Base-by-base conservation (phyloP, 345 rosid genomes). In the Linum lewisii region DNA sequence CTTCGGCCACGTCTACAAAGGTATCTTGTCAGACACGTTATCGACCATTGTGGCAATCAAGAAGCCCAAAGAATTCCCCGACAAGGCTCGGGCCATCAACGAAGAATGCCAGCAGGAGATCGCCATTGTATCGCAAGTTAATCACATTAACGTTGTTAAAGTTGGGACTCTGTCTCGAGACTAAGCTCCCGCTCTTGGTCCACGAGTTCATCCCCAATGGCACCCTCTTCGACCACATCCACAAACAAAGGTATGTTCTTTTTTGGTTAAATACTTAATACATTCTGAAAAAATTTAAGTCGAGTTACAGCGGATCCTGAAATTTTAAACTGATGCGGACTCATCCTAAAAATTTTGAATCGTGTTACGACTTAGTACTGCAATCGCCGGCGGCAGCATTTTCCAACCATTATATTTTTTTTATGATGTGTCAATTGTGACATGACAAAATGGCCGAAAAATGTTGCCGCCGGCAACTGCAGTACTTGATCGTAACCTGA, bases 131-230 rank as follows among this genome's bases (percentile, higher is more conserved):
- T 75, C 69, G 22, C 75, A 67, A 18, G 64, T 75, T 0, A 67
- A 75, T 24, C 78, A 70, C 25, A 75, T 32, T 37, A 75, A 75
- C 51, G 73, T 75, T 14, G 78, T 75, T 1, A 67, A 64, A 54
- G 50, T 62, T 72, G 24, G 79, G 79, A 7, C 21, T 76, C 19
- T 69, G 79, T 26, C 57, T 72, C 58, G 71, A 76, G 47, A 72
- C 76, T 3, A 69, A 60, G 45, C 71, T 68, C 8, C 79, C 75
- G 7, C 29, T 75, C 16, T n/a, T 75, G 37, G 75, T 71, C 59
- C 61, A 68, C 21, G 73, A 71, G 24, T 68, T 45, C 61, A 65
- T 71, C 23, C 54, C 75, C 7, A 70, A 70, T 53, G 75, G 70
- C 53, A 63, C 64, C 8, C 69, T 70, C 1, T 70, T 2, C 25